Evolutionary conservation across 441 rosid genomes (phyloP).

Genomic region (Euphorbia celastroides): DNA sequence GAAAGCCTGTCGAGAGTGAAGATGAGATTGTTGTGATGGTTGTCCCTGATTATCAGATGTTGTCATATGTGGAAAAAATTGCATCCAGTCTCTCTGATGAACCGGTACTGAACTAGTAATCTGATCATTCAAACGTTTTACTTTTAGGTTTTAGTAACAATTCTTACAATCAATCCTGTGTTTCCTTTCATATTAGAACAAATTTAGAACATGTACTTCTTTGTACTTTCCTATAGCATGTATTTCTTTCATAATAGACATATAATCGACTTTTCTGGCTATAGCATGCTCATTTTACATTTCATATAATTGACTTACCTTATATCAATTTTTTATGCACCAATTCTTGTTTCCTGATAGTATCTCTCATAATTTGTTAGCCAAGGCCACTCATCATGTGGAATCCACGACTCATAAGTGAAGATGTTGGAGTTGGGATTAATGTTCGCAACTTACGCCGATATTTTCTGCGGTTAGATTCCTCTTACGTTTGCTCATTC

Average conservation of each 20-base stretch:
- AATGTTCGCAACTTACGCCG: constrained; percentile 82
- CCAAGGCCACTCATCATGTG: constrained; percentile 96
- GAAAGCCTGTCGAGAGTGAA: constrained; percentile 79
- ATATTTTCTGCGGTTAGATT: constrained; percentile 64
- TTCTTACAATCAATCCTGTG: not conserved
- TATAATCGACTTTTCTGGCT: not conserved
- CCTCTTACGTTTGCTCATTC: not conserved
- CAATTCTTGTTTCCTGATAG: constrained; percentile 12
- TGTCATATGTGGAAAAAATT: constrained; percentile 66
- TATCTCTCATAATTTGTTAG: constrained; percentile 32
- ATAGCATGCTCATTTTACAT: not conserved
- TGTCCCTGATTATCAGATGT: constrained; percentile 96
- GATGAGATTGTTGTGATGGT: constrained; percentile 96
- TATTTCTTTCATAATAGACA: not conserved
- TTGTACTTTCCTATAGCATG: not conserved
- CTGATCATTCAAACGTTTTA: constrained; percentile 5
- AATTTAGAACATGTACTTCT: not conserved
- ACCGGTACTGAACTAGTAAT: constrained; percentile 42
- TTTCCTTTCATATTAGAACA: not conserved
- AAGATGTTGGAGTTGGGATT: constrained; percentile 92
- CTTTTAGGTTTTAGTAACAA: not conserved
- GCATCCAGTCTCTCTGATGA: constrained; percentile 78
- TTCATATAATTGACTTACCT: not conserved
- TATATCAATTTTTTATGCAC: too few species aligned
- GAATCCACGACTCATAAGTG: constrained; percentile 94